These are phyloP conservation scores for Phytophthora parvispora DNA, from an alignment of 352 stramenopile species.

Conservation along the genomic window DNA sequence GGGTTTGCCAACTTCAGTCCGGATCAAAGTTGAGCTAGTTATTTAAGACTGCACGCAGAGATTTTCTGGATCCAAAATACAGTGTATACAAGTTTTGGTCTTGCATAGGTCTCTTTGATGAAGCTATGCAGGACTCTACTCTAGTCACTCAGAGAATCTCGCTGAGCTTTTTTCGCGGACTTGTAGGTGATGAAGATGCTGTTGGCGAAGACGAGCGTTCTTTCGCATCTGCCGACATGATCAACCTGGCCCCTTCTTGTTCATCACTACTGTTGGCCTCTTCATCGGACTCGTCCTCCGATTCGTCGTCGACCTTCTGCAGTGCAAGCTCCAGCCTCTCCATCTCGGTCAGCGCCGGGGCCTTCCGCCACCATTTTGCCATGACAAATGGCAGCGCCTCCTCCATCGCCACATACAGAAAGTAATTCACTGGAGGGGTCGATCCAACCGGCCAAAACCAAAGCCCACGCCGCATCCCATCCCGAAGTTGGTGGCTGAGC, in stretches of 20 bases:
- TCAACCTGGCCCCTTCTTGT: constrained; percentile 22
- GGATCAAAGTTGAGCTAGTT: no score
- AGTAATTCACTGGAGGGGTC: constrained; percentile 68
- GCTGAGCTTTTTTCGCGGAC: background rate
- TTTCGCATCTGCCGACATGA: constrained; percentile 9
- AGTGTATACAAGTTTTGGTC: background rate
- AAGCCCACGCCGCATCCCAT: constrained; percentile 66
- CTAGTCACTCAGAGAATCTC: constrained; percentile 15
- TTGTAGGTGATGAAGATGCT: background rate
- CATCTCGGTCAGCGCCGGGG: constrained; percentile 27
- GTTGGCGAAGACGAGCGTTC: background rate
- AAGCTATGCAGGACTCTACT: background rate
- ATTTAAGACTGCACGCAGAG: no score
- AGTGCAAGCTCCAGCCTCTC: constrained; percentile 31
- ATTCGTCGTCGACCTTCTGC: constrained; percentile 23
- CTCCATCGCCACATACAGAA: constrained; percentile 73
- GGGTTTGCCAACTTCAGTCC: no score
- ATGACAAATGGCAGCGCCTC: constrained; percentile 58
- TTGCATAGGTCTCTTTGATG: background rate
- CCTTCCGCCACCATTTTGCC: constrained; percentile 44
- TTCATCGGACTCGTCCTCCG: constrained; percentile 19
- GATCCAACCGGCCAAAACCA: constrained; percentile 83
- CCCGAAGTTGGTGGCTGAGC: constrained; percentile 76
- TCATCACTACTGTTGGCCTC: constrained; percentile 23
- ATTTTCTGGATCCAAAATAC: no score